Evolutionary conservation across 2,329 filamentous ascomycete species (phyloP).

Genomic region (Colletotrichum eremochloae): DNA sequence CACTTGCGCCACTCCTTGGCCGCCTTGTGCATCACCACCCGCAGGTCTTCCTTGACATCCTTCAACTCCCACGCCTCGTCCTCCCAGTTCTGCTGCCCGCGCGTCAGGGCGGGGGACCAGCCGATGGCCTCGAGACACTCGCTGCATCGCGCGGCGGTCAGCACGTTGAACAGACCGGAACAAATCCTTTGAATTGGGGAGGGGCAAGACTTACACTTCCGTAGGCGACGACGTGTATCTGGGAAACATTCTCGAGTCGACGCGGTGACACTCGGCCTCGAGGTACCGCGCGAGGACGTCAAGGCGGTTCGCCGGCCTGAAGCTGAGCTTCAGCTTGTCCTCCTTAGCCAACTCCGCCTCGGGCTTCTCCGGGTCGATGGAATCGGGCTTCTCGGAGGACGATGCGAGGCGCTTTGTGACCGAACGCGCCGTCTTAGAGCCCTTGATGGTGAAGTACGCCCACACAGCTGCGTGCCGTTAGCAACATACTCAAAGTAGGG

Average conservation of each 20-base stretch:
- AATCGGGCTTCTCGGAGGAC: slow-evolving; percentile 35
- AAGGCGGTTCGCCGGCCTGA: slow-evolving; percentile 29
- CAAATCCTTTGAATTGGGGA: background rate
- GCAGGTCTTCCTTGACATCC: slow-evolving; percentile 36
- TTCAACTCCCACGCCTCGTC: slow-evolving; percentile 37
- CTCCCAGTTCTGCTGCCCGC: slow-evolving; percentile 38
- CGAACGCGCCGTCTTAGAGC: slow-evolving; percentile 37
- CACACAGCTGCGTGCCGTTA: slow-evolving; percentile 20
- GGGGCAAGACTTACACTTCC: slow-evolving; percentile 25
- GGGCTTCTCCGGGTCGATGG: slow-evolving; percentile 29
- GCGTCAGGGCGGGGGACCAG: slow-evolving; percentile 26
- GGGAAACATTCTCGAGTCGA: slow-evolving; percentile 33
- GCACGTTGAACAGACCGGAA: background rate
- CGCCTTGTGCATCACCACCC: slow-evolving; percentile 36
- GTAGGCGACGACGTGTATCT: slow-evolving; percentile 33
- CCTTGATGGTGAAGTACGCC: slow-evolving; percentile 41
- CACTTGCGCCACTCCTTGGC: slow-evolving; percentile 39
- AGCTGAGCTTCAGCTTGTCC: slow-evolving; percentile 33
- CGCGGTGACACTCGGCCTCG: slow-evolving; percentile 35
- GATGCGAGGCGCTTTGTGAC: slow-evolving; percentile 37
- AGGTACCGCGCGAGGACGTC: slow-evolving; percentile 33
- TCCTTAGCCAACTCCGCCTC: slow-evolving; percentile 38
- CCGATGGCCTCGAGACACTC: slow-evolving; percentile 37
- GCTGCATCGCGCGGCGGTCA: background rate
- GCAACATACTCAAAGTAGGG: background rate